Percentiles rank a stretch among this genome's conserved stretches.
phyloP scores from a whole-genome alignment of 148 eudicot species.

The Cornus kousa region DNA sequence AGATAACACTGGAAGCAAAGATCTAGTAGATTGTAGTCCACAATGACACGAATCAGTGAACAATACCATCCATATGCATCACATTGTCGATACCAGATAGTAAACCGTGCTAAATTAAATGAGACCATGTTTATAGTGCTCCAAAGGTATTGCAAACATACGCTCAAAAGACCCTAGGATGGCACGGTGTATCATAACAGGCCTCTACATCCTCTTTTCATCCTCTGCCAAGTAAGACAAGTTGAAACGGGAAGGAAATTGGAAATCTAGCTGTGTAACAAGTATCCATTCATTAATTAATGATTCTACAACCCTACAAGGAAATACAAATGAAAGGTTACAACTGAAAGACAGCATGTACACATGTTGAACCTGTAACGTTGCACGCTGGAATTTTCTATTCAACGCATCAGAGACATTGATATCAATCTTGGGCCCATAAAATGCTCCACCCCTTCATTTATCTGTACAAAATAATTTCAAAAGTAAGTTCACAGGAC shows the following conservation, averaged over 20 bases:
- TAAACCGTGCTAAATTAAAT: background rate
- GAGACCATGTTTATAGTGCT: conserved; percentile 56
- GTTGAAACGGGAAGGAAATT: conserved; percentile 84
- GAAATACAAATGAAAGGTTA: background rate
- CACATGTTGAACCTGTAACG: conserved; percentile 68
- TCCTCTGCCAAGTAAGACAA: conserved; percentile 91
- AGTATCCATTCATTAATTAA: conserved; percentile 8
- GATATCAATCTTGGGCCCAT: conserved; percentile 98
- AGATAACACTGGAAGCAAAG: background rate
- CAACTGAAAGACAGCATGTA: background rate
- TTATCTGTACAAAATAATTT: conserved; percentile 44
- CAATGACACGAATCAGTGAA: background rate
- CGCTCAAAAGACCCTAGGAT: conserved; percentile 95
- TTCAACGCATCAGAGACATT: conserved; percentile 94
- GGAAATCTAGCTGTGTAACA: conserved; percentile 82
- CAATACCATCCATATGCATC: background rate
- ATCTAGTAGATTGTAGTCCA: background rate
- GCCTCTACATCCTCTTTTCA: conserved; percentile 90
- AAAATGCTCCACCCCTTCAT: conserved; percentile 99
- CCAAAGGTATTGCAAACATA: conserved; percentile 95
- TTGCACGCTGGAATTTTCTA: conserved; percentile 97
- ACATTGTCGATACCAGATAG: background rate
- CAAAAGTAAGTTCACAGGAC: background rate
- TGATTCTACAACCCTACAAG: background rate
- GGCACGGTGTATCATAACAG: conserved; percentile 97